A percentile compares a stretch with the other conserved stretches of the same genome.
Evolutionary conservation across 331 rosid genomes (phyloP).

Genomic region (Spiraea crenata): DNA sequence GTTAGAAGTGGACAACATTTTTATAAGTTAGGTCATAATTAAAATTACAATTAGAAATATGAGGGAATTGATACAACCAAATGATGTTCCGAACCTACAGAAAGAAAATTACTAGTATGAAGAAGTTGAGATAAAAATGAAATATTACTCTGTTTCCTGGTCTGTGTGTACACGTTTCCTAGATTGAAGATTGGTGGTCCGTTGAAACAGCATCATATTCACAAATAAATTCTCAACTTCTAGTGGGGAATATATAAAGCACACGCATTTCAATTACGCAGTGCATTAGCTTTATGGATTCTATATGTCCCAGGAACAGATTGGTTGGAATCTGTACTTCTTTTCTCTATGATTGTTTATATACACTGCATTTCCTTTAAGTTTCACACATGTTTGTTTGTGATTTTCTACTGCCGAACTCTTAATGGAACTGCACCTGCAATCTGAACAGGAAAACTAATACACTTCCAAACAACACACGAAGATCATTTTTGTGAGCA

Average conservation of each 20-base stretch:
- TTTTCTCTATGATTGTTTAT: not conserved
- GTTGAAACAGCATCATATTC: not conserved
- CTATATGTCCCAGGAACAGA: not conserved
- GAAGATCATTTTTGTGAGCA: slow-evolving; percentile 1
- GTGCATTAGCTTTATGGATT: not conserved
- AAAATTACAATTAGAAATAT: too few species aligned
- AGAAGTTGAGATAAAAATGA: too few species aligned
- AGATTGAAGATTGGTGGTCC: not conserved
- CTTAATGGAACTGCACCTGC: not conserved
- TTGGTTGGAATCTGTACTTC: not conserved
- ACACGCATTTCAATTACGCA: not conserved
- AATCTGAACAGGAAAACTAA: not conserved
- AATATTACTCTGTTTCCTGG: too few species aligned
- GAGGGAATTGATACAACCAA: too few species aligned
- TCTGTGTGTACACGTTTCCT: too few species aligned
- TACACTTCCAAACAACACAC: not conserved
- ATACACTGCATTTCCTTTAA: not conserved
- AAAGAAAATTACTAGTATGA: too few species aligned
- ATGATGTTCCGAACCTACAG: too few species aligned
- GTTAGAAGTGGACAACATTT: too few species aligned
- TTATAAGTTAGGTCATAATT: too few species aligned
- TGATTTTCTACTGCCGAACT: not conserved
- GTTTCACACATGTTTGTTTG: not conserved
- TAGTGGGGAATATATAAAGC: not conserved
- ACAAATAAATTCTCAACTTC: not conserved